phyloP scores from a whole-genome alignment of 106 monocot species.

The Phalaenopsis equestris region DNA sequence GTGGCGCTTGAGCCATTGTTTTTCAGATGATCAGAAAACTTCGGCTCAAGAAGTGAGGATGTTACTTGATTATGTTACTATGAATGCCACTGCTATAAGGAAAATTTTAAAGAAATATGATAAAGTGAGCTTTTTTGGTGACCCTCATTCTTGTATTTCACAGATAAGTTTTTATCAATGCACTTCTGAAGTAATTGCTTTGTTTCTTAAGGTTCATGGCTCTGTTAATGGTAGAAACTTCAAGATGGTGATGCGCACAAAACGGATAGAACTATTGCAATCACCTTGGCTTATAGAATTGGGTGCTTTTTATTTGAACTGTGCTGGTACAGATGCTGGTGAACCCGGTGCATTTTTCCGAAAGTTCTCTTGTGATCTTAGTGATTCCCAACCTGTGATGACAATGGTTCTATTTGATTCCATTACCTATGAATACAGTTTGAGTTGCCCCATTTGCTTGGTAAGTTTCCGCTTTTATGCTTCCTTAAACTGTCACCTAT shows the following conservation, averaged over 20 bases:
- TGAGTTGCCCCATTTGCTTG: constrained; percentile 73
- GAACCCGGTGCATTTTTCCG: constrained; percentile 53
- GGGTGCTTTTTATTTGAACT: constrained; percentile 69
- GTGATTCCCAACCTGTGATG: constrained; percentile 36
- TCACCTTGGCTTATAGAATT: constrained; percentile 83
- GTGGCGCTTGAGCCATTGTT: constrained; percentile 46
- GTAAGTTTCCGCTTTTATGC: constrained; percentile 25
- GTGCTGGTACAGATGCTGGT: constrained; percentile 30
- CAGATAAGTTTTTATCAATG: background rate
- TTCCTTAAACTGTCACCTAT: background rate
- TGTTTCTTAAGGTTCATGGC: constrained; percentile 49
- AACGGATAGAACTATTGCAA: constrained; percentile 65
- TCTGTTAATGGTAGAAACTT: constrained; percentile 76
- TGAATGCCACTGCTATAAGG: constrained; percentile 69
- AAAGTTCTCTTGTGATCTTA: constrained; percentile 61
- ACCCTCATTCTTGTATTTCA: background rate
- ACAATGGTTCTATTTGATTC: constrained; percentile 47
- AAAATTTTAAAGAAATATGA: constrained; percentile 91
- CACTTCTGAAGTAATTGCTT: background rate
- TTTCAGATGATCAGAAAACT: constrained; percentile 39
- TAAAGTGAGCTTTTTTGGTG: constrained; percentile 32
- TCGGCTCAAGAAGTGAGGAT: constrained; percentile 58
- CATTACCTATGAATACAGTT: constrained; percentile 59
- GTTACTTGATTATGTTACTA: constrained; percentile 63
- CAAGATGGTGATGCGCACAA: constrained; percentile 45